Base-by-base conservation (phyloP, 768 basidiomycete species). In the Strobilomyces echinocephalus region DNA sequence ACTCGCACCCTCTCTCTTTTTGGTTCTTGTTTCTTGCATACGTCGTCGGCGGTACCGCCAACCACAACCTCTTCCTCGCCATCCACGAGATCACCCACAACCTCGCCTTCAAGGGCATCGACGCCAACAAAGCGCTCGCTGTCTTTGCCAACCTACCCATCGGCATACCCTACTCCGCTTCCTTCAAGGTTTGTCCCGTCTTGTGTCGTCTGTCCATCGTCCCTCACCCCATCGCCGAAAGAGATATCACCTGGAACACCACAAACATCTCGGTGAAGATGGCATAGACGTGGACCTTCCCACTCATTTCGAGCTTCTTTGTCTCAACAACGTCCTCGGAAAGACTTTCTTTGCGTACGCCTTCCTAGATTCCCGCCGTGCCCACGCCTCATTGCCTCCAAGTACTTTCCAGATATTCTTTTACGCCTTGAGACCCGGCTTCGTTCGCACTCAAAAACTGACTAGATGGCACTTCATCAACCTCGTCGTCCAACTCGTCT, bases 41-140 rank as follows among this genome's bases (percentile, higher is more conserved):
- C 67, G 76, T 72, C 14, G 79, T 98, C 46, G 97, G 97, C 2
- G 97, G 93, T 4, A 97, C 95, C 1, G 87, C 88, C 8, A 99
- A 98, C 72, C 97, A 99, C 69, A 99, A 98, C 69, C 79, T 95
- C 36, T 99, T 99, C 72, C 82, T 99, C 45, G 93, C 97, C 40
- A 97, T 99, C 50, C 97, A 99, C 67, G 97, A 99, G 66, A 97
- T 99, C 56, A 97, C 95, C 2, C 97, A 99, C 69, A 98, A 97
- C 68, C 79, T 99, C 26, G 97, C 93, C 2, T 98, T 97, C 74
- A 81, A 79, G 56, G 79, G 87, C 21, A 80, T 98, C 43, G 75
- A 73, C 47, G 82, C 85, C 8, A 99, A 98, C 73, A 93, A 95
- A 63, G 68, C 85, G 24, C 73, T 97, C 20, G 93, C 97, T 7